Evolutionary conservation across 768 basidiomycete species (phyloP), one percentile per base, ranked within the genome.

Genomic region (Boletales sp.): DNA sequence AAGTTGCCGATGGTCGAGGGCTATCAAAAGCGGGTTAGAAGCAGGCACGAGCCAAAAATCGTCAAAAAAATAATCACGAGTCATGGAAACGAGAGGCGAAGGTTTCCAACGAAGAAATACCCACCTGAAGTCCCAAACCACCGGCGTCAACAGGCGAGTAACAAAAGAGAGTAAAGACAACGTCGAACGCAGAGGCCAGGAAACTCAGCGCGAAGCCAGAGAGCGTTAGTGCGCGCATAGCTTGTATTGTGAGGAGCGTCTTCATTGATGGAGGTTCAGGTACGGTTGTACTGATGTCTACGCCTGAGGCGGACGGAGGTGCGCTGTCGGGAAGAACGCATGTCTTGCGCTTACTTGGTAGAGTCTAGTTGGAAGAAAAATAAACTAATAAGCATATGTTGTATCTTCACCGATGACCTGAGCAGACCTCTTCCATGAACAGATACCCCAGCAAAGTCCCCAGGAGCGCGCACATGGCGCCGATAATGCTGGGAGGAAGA

Each of bases 1-100:
- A 78, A 72, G 48, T 74, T 74, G 5, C 83, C 82, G 44, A 82
- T 84, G 54, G 81, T 68, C 21, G 74, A 70, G 5, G 76, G 70
- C 78, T 82, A 55, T 15, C 10, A 42, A 31, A 11, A 32, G n/a
- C n/a, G 44, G 7, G 33, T 35, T 2, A 33, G 43, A 25, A 48
- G 13, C 12, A 15, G 11, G 9, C 18, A 31, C 12, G 31, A 40
- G 25, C 9, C 17, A 19, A 32, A 28, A 28, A 28, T 28, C 14
- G 15, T 19, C 5, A 19, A 18, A 19, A 25, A 28, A 32, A 12
- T 19, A 19, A 17, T 11, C 14, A 7, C 5, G 10, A 32, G 30
- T 4, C 4, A 28, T 28, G 25, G 25, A 28, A 28, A 28, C 7
- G 25, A 5, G 25, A 28, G 6, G 25, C 25, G 25, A 28, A 28